Conservation (phyloP, 192 early-diverging fungal genomes). For the Thamnidium elegans region DNA sequence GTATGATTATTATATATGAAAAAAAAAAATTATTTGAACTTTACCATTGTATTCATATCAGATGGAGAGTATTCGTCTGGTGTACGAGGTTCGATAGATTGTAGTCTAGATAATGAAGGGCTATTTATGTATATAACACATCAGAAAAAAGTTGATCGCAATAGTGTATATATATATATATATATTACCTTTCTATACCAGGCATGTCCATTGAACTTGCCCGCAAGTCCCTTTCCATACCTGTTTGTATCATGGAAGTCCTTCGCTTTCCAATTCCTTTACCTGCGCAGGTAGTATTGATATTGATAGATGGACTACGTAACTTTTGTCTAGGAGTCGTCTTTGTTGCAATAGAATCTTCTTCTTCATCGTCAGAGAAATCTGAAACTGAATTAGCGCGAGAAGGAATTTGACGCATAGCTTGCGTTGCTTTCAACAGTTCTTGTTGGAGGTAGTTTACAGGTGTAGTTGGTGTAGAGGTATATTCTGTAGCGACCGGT, state of each 20-base stretch:
- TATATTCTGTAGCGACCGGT: neutral
- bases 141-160: neutral
- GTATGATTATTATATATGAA: too few species aligned
- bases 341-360: neutral
- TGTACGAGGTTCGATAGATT: constrained; percentile 21
- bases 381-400: constrained; percentile 29
- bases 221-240: constrained; percentile 3
- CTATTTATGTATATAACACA: neutral
- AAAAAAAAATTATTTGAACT: neutral
- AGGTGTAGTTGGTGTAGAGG: neutral
- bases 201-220: constrained; percentile 8
- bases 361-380: constrained; percentile 28
- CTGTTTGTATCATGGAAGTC: constrained; percentile 9
- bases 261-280: constrained; percentile 31
- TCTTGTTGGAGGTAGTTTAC: constrained; percentile 16
- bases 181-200: constrained; percentile 1
- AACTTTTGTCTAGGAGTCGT: neutral
- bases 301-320: neutral
- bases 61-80: constrained; percentile 12
- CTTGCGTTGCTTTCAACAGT: constrained; percentile 18
- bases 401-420: constrained; percentile 20
- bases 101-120: neutral
- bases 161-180: neutral
- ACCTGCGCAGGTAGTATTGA: neutral
- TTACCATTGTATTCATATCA: neutral